Evolutionary conservation across 305 asterid genomes (phyloP), one percentile per base, ranked within the genome.

Genomic region (Coffea humblotiana): DNA sequence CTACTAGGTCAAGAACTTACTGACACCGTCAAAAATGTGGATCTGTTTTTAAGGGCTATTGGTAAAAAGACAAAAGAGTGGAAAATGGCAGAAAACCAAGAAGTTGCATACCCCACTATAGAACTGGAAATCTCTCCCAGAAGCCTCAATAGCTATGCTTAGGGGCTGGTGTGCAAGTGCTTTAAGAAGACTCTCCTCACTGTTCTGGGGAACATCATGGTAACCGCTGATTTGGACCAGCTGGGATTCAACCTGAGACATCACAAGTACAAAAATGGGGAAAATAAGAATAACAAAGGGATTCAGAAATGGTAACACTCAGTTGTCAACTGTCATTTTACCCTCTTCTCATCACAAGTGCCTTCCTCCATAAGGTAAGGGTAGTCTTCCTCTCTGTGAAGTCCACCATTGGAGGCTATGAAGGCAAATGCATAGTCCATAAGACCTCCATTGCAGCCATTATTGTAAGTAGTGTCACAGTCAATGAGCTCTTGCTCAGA

Each of bases 121-220:
- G 89, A 92, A 93, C 66, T 93, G 99, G 80, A 95, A 91, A 79
- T 90, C 98, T 86, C 91, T 84, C 14, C 91, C 92, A 37, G 99
- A 92, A 79, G 99, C 99, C 54, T 93, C 97, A 69, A 95, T 93
- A 87, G 98, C 99, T 45, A 95, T 87, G 45, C 95, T 95, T n/a
- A 95, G 61, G n/a, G 98, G 98, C 86, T 93, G 98, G 85, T 93
- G 87, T n/a, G 97, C 99, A 64, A 93, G 88, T 79, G 98, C 98
- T 81, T 92, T 91, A 80, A 95, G 78, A 40, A 93, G 87, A 52
- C 93, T 91, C 48, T 83, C 77, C 80, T 92, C 99, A 76, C 85
- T 88, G 78, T 91, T 92, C 48, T 87, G 84, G 45, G 99, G 99
- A 27, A 95, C 98, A 79, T 91, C 95, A n/a, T 84, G 95, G 87